Evolutionary conservation across 768 basidiomycete genomes (phyloP).

Genomic region (Naganishia kalamii): DNA sequence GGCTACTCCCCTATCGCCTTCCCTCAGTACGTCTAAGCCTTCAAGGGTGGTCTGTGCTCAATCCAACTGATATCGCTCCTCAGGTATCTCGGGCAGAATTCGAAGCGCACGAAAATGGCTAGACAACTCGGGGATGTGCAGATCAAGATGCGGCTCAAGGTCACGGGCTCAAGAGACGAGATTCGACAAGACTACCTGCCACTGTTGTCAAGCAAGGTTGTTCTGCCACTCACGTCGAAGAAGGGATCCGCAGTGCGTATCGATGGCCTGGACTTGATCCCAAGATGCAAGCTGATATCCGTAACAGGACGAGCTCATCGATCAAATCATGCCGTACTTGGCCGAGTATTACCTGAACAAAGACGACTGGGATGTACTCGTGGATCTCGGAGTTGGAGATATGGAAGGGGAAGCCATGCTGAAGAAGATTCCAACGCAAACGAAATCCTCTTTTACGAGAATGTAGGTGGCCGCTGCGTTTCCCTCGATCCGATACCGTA

Average conservation of each 20-base stretch:
- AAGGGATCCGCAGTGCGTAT: slow-evolving; percentile 60
- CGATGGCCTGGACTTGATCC: too few species aligned
- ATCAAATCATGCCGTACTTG: slow-evolving; percentile 78
- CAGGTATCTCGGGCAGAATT: slow-evolving; percentile 98
- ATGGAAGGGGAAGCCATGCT: slow-evolving; percentile 65
- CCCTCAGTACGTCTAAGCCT: slow-evolving; percentile 73
- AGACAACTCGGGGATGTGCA: slow-evolving; percentile 84
- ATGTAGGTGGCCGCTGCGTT: slow-evolving; percentile 55
- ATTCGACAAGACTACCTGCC: slow-evolving; percentile 89
- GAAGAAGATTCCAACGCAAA: slow-evolving; percentile 74
- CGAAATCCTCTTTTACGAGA: slow-evolving; percentile 77
- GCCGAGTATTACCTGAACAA: slow-evolving; percentile 88
- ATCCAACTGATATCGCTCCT: neutral
- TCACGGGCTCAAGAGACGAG: slow-evolving; percentile 82
- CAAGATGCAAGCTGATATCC: neutral
- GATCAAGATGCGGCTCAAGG: slow-evolving; percentile 87
- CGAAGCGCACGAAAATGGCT: slow-evolving; percentile 74
- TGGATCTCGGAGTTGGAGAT: slow-evolving; percentile 84
- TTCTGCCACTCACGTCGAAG: slow-evolving; percentile 65
- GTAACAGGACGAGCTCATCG: slow-evolving; percentile 60
- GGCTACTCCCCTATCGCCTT: slow-evolving; percentile 62
- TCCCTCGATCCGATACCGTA: neutral
- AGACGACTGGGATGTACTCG: slow-evolving; percentile 94
- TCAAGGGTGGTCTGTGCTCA: too few species aligned
- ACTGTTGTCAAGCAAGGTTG: slow-evolving; percentile 71